Base-by-base conservation (phyloP, 1,284 basidiomycete genomes). In the Apiotrichum laibachii region DNA sequence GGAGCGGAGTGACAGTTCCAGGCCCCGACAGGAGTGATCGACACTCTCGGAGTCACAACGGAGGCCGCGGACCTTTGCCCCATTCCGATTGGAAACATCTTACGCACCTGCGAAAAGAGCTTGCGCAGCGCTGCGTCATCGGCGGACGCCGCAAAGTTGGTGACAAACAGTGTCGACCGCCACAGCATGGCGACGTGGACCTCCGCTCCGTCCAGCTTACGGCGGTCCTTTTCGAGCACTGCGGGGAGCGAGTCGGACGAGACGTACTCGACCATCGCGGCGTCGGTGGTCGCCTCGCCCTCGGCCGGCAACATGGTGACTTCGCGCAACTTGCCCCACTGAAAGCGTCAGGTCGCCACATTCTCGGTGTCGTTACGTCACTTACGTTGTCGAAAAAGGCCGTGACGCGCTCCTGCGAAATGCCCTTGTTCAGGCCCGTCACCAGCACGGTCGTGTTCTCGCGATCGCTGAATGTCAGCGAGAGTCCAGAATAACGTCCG, bases 391-490 rank as follows among this genome's bases (percentile, higher is more conserved):
- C 87, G 80, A 99, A 97, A 11, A 97, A 80, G 0, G 78, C 72
- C 16, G 73, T 79, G n/a, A 98, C 72, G 16, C 90, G 88, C 2
- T 83, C 82, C 53, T 90, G 85, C 0, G 81, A 81, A 7, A 83
- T 81, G 26, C 81, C 81, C 6, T 75, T 55, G 0, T 86, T 84
- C 10, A 97, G 79, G 34, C 88, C 85, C 0, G 86, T 84, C 8
- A 97, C 88, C 53, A 98, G 88, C 2, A 98, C 88, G 0, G 93
- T 96, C 42, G 86, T 86, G 68, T 98, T 90, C 80, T 99, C 96
- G 52, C 96, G 90, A 78, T 99, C 96, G 61, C 95, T 93, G 67
- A 10, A 9, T 60, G 59, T 34, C 31, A 54, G 56, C 26, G 7
- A 31, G 26, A 31, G 26, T 31, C 26, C 26, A 31, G 26, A 31